These are phyloP conservation scores for Haplosporangium sp. DNA, from an alignment of 371 early-diverging fungal genomes.

Conservation along the genomic window DNA sequence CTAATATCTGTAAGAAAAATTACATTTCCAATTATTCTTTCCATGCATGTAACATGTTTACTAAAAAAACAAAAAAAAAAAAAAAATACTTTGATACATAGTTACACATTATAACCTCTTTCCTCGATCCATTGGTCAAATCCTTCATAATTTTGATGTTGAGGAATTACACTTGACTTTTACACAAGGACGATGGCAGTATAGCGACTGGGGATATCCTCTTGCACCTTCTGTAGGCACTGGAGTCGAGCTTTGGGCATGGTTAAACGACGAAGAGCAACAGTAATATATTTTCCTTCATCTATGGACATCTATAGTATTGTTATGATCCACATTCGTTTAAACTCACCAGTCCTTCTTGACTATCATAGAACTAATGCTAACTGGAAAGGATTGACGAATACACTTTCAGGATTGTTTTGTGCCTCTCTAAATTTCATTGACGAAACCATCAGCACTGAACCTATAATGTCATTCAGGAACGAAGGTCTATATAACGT, in stretches of 20 bases:
- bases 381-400: conserved; percentile 90
- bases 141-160: conserved; percentile 79
- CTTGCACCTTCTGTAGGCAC: conserved; percentile 70
- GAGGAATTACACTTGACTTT: conserved; percentile 87
- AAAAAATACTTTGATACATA: conserved; percentile 14
- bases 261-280: conserved; percentile 69
- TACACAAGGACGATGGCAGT: conserved; percentile 91
- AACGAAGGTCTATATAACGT: conserved; percentile 57
- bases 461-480: conserved; percentile 78
- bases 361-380: conserved; percentile 63
- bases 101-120: conserved; percentile 81
- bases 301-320: no score
- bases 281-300: conserved; percentile 41
- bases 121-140: conserved; percentile 89
- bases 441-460: conserved; percentile 81
- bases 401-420: conserved; percentile 92
- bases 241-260: conserved; percentile 87
- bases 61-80: no score
- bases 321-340: background rate
- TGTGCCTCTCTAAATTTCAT: conserved; percentile 97
- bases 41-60: no score
- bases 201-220: conserved; percentile 83
- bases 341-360: background rate
- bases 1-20: conserved; percentile 34
- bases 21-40: background rate